These are phyloP conservation scores for Solanum phureja DNA, from an alignment of 257 asterid species.

Conservation along the genomic window DNA sequence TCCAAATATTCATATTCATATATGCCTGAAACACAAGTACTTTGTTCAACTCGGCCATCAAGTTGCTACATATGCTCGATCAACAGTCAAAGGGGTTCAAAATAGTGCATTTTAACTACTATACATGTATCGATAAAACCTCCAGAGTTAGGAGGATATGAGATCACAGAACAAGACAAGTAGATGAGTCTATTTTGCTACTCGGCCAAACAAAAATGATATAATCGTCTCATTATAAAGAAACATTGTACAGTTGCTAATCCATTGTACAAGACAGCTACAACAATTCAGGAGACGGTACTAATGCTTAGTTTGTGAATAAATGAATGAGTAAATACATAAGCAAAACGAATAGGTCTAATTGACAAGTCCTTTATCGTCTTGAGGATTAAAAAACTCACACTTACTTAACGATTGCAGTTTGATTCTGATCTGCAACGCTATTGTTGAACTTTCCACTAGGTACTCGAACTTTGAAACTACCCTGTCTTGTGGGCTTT, in stretches of 20 bases:
- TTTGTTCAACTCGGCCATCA: neutral
- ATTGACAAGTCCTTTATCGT: neutral
- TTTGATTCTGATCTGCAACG: constrained; percentile 30
- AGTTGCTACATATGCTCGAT: neutral
- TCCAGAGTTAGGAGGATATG: neutral
- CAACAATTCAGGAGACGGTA: neutral
- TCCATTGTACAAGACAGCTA: neutral
- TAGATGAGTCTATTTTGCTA: neutral
- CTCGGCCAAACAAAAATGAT: neutral
- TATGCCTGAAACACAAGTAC: neutral
- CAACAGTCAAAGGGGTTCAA: neutral
- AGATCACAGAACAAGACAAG: neutral
- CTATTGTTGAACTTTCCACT: constrained; percentile 52
- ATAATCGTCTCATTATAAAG: neutral
- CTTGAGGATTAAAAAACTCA: neutral
- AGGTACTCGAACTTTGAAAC: constrained; percentile 54
- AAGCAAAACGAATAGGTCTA: neutral
- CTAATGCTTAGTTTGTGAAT: neutral
- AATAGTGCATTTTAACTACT: neutral
- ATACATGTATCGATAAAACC: neutral
- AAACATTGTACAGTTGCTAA: neutral
- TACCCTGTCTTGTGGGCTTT: constrained; percentile 42
- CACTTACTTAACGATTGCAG: constrained; percentile 10
- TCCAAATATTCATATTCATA: neutral
- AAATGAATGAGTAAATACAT: neutral